Base-by-base conservation (phyloP, 2,329 filamentous ascomycete species). In the Colletotrichum navitas region DNA sequence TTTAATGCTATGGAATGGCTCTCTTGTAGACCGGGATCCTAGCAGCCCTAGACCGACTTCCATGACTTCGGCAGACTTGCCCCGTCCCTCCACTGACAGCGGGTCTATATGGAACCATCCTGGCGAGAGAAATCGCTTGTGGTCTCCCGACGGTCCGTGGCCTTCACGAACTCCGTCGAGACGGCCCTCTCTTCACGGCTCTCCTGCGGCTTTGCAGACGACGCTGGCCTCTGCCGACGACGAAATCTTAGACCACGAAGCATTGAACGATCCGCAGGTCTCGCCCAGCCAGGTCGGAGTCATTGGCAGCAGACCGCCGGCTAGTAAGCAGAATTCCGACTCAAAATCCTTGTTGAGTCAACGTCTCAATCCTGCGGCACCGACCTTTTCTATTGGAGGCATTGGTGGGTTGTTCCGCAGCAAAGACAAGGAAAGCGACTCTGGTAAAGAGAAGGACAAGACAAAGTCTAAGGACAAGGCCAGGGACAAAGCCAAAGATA, bases 341-440 rank as follows among this genome's bases (percentile, higher is more conserved):
- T 52, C 66, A 8, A 72, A 59, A n/a, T 52, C 71, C 7, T 85
- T 58, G 84, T 85, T 77, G 83, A 91, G 78, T 80, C 90, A 80
- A 83, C 91, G 81, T 76, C 86, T 98, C 36, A 98, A 99, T 77
- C 96, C 96, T 10, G 89, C 93, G 8, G 96, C 95, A 0, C 95
- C 95, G 11, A 93, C 92, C 0, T 98, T 98, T 79, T 63, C 61
- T 2, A 95, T 92, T 81, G 91, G 88, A 12, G 88, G 91, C 10
- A 95, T 92, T 81, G 91, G 88, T 12, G 88, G 91, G 47, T 89
- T 96, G 70, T 89, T 90, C 76, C 85, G 86, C 5, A 79, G 79
- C 39, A 85, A 83, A 73, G 75, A 78, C 21, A 81, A 76, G 73
- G 81, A 73, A 79, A 82, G 80, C 63, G 78, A 81, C 41, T 58